Evolutionary conservation across 805 yeast genomes (phyloP).

Genomic region (Wickerhamomyces chambardii): DNA sequence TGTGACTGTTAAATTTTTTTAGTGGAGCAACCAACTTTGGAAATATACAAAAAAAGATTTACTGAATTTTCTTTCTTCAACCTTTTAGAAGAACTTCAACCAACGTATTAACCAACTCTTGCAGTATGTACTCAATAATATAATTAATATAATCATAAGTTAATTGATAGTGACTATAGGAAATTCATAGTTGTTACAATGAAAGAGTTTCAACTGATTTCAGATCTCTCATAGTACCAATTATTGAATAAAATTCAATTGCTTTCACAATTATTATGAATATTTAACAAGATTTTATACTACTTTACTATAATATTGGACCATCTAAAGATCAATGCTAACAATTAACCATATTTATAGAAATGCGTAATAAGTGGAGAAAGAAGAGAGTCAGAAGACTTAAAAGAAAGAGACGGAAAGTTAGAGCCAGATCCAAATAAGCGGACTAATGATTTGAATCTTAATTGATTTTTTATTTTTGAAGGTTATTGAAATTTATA

Average conservation of each 20-base stretch:
- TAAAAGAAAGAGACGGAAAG: slow-evolving; percentile 99
- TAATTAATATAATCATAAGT: not conserved
- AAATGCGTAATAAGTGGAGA: slow-evolving; percentile 98
- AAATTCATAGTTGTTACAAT: too few relatives aligned
- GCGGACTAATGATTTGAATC: slow-evolving; percentile 28
- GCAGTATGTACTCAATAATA: not conserved
- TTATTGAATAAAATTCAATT: too few relatives aligned
- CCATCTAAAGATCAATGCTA: too few relatives aligned
- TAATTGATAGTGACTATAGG: not conserved
- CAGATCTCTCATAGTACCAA: too few relatives aligned
- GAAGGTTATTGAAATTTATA: too few relatives aligned
- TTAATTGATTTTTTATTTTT: not conserved
- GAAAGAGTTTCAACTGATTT: too few relatives aligned
- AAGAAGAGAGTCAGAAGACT: slow-evolving; percentile 99
- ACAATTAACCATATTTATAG: slow-evolving; percentile 13
- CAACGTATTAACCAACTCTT: not conserved
- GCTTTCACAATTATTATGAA: too few relatives aligned
- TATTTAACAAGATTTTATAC: too few relatives aligned
- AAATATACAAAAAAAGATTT: too few relatives aligned
- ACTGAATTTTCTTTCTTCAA: not conserved
- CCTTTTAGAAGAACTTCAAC: not conserved
- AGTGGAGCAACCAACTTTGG: not conserved
- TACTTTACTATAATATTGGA: too few relatives aligned
- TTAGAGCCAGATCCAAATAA: slow-evolving; percentile 99
- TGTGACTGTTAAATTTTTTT: not conserved